Base-by-base conservation (phyloP, 768 basidiomycete species). In the Tulasnella sp. region DNA sequence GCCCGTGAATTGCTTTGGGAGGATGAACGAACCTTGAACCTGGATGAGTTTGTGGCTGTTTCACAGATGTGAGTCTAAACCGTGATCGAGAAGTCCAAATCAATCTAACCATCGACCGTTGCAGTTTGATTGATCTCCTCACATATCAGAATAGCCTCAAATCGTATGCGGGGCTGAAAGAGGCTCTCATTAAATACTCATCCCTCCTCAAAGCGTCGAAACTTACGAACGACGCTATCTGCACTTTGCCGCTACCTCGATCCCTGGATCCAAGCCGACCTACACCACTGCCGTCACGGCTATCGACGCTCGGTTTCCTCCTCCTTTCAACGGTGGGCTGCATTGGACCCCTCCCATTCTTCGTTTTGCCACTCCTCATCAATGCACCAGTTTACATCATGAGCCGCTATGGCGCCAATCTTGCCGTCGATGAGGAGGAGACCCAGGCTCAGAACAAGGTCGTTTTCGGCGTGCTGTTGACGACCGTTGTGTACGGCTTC, bases 361-460 rank as follows among this genome's bases (percentile, higher is more conserved):
- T 86, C 81, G 76, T 83, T 68, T 75, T 86, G 8, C 86, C 86
- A 0, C 81, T 86, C 73, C 69, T 86, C 54, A 79, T 84, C 42
- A 84, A 86, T 78, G 69, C 85, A 19, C 86, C 86, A 0, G 90
- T 92, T 67, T 99, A 99, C 83, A 83, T 90, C 77, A 90, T 97
- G 85, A 91, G 89, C 15, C 86, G 90, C 38, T 80, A 91, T 72
- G 94, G 93, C 67, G 92, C 91, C 25, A 84, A 87, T 67, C 84
- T 97, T 45, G 90, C 88, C 42, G 87, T 92, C 80, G 89, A 94
- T 78, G 96, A 98, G 82, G 91, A 98, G 82, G 97, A 98, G 82
- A 92, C 94, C 14, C 91, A 94, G 82, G 97, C 97, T 64, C 96
- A 99, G 86, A 99, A 94, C 86, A 99, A 99, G 86, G 82, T 97